Evolutionary conservation across 257 asterid genomes (phyloP).

Genomic region (Solanum lignicaule): DNA sequence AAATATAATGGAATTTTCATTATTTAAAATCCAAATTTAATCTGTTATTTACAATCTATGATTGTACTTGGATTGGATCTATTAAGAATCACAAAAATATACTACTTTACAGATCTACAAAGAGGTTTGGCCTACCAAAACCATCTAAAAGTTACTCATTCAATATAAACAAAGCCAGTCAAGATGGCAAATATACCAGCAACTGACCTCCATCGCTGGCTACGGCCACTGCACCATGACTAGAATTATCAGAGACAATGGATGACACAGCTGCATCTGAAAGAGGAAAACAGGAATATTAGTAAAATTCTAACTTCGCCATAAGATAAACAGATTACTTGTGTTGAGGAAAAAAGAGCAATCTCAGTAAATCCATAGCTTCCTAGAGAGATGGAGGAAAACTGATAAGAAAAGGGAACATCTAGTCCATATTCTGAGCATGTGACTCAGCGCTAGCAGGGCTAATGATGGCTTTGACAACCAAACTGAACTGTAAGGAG

Average conservation of each 20-base stretch:
- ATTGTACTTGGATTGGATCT: neutral
- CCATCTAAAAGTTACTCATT: neutral
- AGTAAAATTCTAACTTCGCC: neutral
- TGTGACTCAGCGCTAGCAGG: neutral
- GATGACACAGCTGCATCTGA: constrained; percentile 55
- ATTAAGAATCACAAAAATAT: neutral
- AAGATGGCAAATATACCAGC: constrained; percentile 47
- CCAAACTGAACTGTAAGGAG: no score
- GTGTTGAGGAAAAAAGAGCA: neutral
- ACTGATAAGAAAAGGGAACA: neutral
- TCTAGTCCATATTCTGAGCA: neutral
- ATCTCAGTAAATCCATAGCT: neutral
- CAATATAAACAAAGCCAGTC: neutral
- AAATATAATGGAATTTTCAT: neutral
- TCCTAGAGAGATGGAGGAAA: neutral
- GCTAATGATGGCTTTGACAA: no score
- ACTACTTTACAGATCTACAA: neutral
- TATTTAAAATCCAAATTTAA: neutral
- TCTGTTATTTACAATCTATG: neutral
- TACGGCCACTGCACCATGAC: constrained; percentile 56
- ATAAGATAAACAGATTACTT: neutral
- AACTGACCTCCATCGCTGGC: constrained; percentile 55
- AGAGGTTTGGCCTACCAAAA: neutral
- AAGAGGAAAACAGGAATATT: neutral
- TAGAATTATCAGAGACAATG: constrained; percentile 42